A percentile compares a stretch with the other conserved stretches of the same genome.
Conservation (phyloP, 225 moss, liverwort and hornwort genomes). For the Takakia lepidozioides region DNA sequence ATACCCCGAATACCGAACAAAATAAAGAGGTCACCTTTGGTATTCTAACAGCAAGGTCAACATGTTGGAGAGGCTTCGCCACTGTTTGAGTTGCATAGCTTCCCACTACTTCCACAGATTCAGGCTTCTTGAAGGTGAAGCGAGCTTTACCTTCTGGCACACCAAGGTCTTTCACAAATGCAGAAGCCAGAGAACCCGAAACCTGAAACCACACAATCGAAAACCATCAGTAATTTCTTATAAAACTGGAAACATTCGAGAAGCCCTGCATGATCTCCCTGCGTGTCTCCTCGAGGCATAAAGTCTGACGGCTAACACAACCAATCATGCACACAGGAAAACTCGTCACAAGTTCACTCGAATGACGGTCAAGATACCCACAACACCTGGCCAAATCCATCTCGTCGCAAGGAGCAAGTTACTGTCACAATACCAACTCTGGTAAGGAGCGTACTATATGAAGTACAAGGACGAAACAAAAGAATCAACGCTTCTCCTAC, state of each 20-base stretch:
- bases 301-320: too few species aligned
- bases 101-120: constrained; percentile 56
- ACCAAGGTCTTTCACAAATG: constrained; percentile 56
- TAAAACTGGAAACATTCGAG: too few species aligned
- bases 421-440: too few species aligned
- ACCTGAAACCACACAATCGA: constrained; percentile 26
- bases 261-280: too few species aligned
- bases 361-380: background rate
- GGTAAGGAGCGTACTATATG: too few species aligned
- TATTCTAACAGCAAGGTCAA: constrained; percentile 80
- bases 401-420: background rate
- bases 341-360: background rate
- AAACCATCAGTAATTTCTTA: too few species aligned
- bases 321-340: background rate
- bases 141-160: constrained; percentile 60
- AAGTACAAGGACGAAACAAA: background rate
- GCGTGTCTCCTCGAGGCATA: too few species aligned
- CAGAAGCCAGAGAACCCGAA: constrained; percentile 36
- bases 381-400: background rate
- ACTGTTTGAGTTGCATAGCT: constrained; percentile 59
- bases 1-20: too few species aligned
- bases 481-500: constrained; percentile 12
- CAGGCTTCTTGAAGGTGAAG: constrained; percentile 61
- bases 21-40: constrained; percentile 94
- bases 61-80: constrained; percentile 57